A percentile compares a stretch with the other conserved stretches of the same genome.
These are phyloP conservation scores for Curvularia spicifera DNA, from an alignment of 2,329 filamentous ascomycete species.

Conservation along the genomic window DNA sequence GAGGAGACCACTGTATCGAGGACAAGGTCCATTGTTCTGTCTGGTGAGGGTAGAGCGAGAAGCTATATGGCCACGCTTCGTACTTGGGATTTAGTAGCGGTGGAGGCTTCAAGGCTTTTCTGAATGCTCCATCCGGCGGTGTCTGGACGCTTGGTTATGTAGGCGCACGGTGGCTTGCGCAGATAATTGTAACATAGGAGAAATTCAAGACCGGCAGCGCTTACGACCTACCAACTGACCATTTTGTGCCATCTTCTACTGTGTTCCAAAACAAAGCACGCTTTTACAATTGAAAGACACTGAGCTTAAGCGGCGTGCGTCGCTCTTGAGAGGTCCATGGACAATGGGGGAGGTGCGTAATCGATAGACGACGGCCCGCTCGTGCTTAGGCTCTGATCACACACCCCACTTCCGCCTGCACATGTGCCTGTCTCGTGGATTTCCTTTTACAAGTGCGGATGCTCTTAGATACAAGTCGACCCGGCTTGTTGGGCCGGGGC, in stretches of 20 bases:
- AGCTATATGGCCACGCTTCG: slow-evolving; percentile 24
- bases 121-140: slow-evolving; percentile 36
- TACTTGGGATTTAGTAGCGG: slow-evolving; percentile 36
- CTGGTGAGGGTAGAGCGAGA: slow-evolving; percentile 23
- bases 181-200: slow-evolving; percentile 42
- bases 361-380: slow-evolving; percentile 37
- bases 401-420: slow-evolving; percentile 31
- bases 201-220: slow-evolving; percentile 22
- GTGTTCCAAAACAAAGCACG: neutral
- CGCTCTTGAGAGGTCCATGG: neutral
- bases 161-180: slow-evolving; percentile 34
- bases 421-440: slow-evolving; percentile 20
- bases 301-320: neutral
- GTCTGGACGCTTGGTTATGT: slow-evolving; percentile 35
- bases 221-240: neutral
- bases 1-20: slow-evolving; percentile 24
- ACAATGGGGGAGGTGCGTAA: slow-evolving; percentile 33
- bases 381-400: slow-evolving; percentile 27
- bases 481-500: slow-evolving; percentile 2
- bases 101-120: slow-evolving; percentile 39
- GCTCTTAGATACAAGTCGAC: neutral
- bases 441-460: slow-evolving; percentile 4
- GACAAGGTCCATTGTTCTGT: slow-evolving; percentile 22
- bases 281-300: neutral
- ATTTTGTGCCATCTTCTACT: neutral